phyloP scores from a whole-genome alignment of 2,329 filamentous ascomycete species.

The Monilinia laxa region DNA sequence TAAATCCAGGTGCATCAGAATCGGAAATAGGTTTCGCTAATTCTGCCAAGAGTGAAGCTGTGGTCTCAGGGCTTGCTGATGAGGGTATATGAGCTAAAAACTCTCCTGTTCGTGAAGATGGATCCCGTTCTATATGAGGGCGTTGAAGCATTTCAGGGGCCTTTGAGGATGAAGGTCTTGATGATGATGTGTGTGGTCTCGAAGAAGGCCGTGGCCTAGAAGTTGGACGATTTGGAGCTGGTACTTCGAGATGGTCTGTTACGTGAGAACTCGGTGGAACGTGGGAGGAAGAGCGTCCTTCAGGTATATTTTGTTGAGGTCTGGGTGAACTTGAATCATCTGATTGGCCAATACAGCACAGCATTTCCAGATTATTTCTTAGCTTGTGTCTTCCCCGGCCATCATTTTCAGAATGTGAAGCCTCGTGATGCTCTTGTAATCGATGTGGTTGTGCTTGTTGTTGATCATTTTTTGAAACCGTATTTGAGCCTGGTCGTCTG shows the following conservation, averaged over 20 bases:
- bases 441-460: constrained; percentile 16
- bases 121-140: constrained; percentile 35
- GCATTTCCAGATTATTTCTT: constrained; percentile 31
- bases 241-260: constrained; percentile 21
- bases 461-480: constrained; percentile 33
- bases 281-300: constrained; percentile 25
- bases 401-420: constrained; percentile 2
- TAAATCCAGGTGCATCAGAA: constrained; percentile 81
- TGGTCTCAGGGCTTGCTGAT: constrained; percentile 63
- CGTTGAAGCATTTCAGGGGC: constrained; percentile 28
- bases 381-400: constrained; percentile 26
- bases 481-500: constrained; percentile 25
- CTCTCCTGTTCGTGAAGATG: constrained; percentile 42
- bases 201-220: constrained; percentile 5
- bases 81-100: constrained; percentile 69
- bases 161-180: constrained; percentile 19
- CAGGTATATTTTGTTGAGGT: constrained; percentile 28
- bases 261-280: constrained; percentile 20
- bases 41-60: constrained; percentile 72
- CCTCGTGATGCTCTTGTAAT: constrained; percentile 3
- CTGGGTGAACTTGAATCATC: constrained; percentile 35
- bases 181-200: constrained; percentile 24
- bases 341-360: constrained; percentile 38
- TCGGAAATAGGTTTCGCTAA: constrained; percentile 72
- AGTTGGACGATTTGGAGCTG: constrained; percentile 21